Evolutionary conservation across 345 rosid genomes (phyloP).

Genomic region (Crucihimalaya himalaica): DNA sequence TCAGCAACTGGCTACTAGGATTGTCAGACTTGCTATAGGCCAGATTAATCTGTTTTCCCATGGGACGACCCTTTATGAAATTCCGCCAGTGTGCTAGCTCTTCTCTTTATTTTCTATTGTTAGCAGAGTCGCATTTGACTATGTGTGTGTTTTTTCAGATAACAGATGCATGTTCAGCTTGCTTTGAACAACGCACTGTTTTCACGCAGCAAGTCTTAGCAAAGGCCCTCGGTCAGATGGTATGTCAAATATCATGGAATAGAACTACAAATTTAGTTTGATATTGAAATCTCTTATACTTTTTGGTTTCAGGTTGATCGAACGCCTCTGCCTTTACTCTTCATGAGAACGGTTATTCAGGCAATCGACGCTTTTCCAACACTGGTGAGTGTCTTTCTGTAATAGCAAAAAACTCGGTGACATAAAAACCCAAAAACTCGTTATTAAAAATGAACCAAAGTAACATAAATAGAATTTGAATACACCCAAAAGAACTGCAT

Average conservation of each 20-base stretch:
- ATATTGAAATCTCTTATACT: slow-evolving; percentile 27
- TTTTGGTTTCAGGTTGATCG: slow-evolving; percentile 78
- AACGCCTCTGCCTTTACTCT: slow-evolving; percentile 85
- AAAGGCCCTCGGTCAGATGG: slow-evolving; percentile 95
- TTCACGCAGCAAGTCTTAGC: slow-evolving; percentile 95
- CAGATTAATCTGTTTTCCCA: neutral
- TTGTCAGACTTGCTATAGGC: slow-evolving; percentile 1
- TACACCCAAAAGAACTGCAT: neutral
- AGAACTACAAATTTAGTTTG: neutral
- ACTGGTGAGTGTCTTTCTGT: slow-evolving; percentile 53
- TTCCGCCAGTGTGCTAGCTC: slow-evolving; percentile 10
- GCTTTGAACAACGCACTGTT: slow-evolving; percentile 97
- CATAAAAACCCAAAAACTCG: neutral
- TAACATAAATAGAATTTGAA: slow-evolving; percentile 7
- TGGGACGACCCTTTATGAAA: neutral
- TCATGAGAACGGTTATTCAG: slow-evolving; percentile 98
- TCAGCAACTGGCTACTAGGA: slow-evolving; percentile 24
- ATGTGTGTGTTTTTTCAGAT: slow-evolving; percentile 56
- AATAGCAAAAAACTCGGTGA: slow-evolving; percentile 8
- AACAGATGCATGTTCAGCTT: slow-evolving; percentile 91
- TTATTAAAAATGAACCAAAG: neutral
- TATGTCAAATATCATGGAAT: slow-evolving; percentile 39
- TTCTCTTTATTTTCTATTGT: slow-evolving; percentile 10
- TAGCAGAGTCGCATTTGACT: slow-evolving; percentile 16
- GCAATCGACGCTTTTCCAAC: slow-evolving; percentile 94